Base-by-base conservation (phyloP, 257 asterid genomes). In the Solanum lycopersicoides region DNA sequence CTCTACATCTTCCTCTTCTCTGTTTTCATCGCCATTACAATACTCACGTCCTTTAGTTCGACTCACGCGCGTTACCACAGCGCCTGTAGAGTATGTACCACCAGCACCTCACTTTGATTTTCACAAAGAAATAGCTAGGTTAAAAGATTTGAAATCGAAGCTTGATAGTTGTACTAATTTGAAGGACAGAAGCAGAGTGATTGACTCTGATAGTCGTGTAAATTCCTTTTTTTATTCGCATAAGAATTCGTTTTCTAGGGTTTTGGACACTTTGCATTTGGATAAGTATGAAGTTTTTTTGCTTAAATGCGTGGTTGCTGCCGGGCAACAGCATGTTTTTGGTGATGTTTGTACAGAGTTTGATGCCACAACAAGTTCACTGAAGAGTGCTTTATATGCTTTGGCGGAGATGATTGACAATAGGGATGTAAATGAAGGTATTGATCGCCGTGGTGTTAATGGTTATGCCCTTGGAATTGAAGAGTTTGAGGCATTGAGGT, bases 351-450 rank as follows among this genome's bases (percentile, higher is more conserved):
- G 89, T 83, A 72, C 83, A 12, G 91, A 91, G 87, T 74, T 88
- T 85, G 92, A 90, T 14, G 28, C 84, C 66, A 89, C 79, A 88
- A 82, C 85, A 91, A 91, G 95, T 88, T 90, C 95, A 60, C 84
- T 95, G 47, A 97, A 92, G 91, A 93, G 88, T 83, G 96, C 99
- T 21, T 90, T 95, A 8, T 95, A 89, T 90, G 92, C 97, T 12
- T 92, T 97, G 93, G 99, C 96, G 10, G 95, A 89, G 89, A 93
- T 93, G 98, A 95, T 95, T 94, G 99, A 95, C 87, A 93, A 84
- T 82, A 94, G 96, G 98, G 98, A 96, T 85, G 93, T 69, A 82
- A 85, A 86, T 69, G 92, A 37, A 23, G 88, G 83, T 50, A 32
- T 10, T 4, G 39, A 30, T 71, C 25, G 44, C 74, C 84, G 89